phyloP scores from a whole-genome alignment of 2,329 filamentous ascomycete genomes.

The Fusarium annulatum region DNA sequence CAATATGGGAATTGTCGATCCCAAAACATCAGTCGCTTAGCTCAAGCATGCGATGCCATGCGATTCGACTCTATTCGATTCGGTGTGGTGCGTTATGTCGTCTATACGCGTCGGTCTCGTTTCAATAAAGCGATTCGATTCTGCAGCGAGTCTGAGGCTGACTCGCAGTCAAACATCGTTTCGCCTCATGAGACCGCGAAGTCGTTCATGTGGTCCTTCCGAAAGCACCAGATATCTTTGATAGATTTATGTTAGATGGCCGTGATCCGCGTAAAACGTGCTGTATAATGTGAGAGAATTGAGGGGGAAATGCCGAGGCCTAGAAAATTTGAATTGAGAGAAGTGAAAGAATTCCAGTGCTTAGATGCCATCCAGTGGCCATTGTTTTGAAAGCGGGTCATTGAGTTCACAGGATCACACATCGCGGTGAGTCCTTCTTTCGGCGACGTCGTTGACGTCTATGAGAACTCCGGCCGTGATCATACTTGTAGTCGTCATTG shows the following conservation, averaged over 20 bases:
- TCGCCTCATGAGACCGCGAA: slow-evolving; percentile 37
- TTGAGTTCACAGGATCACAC: slow-evolving; percentile 55
- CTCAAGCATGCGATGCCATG: slow-evolving; percentile 14
- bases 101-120: slow-evolving; percentile 24
- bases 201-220: slow-evolving; percentile 26
- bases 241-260: slow-evolving; percentile 18
- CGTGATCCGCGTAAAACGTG: slow-evolving; percentile 24
- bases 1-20: slow-evolving; percentile 16
- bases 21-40: not conserved
- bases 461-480: slow-evolving; percentile 44
- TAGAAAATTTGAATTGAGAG: slow-evolving; percentile 12
- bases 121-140: slow-evolving; percentile 13
- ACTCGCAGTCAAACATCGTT: slow-evolving; percentile 20
- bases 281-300: slow-evolving; percentile 11
- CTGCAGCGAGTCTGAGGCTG: not conserved
- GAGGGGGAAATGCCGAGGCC: not conserved
- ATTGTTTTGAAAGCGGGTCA: slow-evolving; percentile 1
- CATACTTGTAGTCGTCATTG: slow-evolving; percentile 57
- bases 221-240: slow-evolving; percentile 18
- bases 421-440: slow-evolving; percentile 53
- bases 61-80: not conserved
- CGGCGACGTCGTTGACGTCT: slow-evolving; percentile 47
- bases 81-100: slow-evolving; percentile 14
- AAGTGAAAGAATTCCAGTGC: slow-evolving; percentile 16
- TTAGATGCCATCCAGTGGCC: slow-evolving; percentile 35